phyloP scores from a whole-genome alignment of 2,329 filamentous ascomycete species.

The Cladosporium phlei region DNA sequence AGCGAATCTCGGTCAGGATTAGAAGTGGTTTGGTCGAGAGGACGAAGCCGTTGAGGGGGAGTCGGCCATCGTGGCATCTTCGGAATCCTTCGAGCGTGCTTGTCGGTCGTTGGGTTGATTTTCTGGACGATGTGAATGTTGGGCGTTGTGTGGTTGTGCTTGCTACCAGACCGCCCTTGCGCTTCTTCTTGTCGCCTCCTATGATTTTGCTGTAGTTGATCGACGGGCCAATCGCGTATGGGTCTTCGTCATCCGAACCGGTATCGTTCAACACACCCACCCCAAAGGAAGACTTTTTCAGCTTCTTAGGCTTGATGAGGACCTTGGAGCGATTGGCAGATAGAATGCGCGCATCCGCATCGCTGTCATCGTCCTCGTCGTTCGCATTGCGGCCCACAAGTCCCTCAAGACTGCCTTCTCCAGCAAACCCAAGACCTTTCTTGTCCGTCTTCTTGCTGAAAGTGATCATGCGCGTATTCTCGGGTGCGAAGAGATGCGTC shows the following conservation, averaged over 20 bases:
- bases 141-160: conserved; percentile 48
- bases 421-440: conserved; percentile 65
- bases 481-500: conserved; percentile 76
- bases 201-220: conserved; percentile 82
- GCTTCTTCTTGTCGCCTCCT: conserved; percentile 70
- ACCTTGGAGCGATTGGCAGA: conserved; percentile 30
- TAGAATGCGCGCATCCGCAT: conserved; percentile 28
- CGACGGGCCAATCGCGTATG: conserved; percentile 84
- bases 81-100: conserved; percentile 46
- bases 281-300: conserved; percentile 71
- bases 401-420: conserved; percentile 50
- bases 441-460: conserved; percentile 63
- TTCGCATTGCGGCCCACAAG: conserved; percentile 30
- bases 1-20: conserved; percentile 46
- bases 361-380: conserved; percentile 31
- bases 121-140: conserved; percentile 69
- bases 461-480: conserved; percentile 66
- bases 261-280: conserved; percentile 88
- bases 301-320: conserved; percentile 36
- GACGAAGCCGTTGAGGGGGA: conserved; percentile 76
- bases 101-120: conserved; percentile 3
- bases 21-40: conserved; percentile 51
- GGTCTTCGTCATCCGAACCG: conserved; percentile 91
- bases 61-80: conserved; percentile 76
- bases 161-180: conserved; percentile 27